Base-by-base conservation (phyloP, 345 rosid species). In the Lumnitzera racemosa region DNA sequence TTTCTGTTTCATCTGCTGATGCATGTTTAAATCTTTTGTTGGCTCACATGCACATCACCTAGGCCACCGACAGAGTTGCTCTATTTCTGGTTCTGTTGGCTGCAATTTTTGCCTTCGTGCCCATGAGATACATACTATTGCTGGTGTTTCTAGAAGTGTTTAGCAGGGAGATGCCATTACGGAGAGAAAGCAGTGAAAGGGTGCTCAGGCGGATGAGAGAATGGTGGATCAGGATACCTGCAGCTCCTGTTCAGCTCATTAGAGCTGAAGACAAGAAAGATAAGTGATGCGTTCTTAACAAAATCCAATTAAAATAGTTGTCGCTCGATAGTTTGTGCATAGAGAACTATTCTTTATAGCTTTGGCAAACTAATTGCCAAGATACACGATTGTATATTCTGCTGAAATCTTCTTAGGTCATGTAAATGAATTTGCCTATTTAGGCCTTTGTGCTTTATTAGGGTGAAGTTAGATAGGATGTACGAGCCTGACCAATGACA, bases 221-320 rank as follows among this genome's bases (percentile, higher is more conserved):
- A 62, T 89, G 98, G 98, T 92, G 96, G 98, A 59, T 83, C 57
- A 78, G 90, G 63, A 77, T 92, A 64, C 96, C 98, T 0, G 96
- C 95, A 64, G 98, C 96, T 54, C 92, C 90, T 6, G 92, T 91
- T 63, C 85, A 78, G 72, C 80, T 88, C 49, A 62, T 79, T 63
- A 81, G 72, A 79, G 49, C 72, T 0, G 88, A 80, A 27, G 86
- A 84, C 71, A 90, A 81, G 80, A 89, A 85, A 69, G 83, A 75
- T 82, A 88, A 80, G 65, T 75, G 70, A 80, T 62, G 43, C 4
- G 7, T 36, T 36, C 9, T 36, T 36, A 9, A 36, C 43, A 36
- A 7, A 5, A 5, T 36, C 1, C 43, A 5, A 36, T 36, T 9
- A 36, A 29, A 36, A 5, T 36, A 1, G 11, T 36, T 9, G 43